phyloP scores from a whole-genome alignment of 2,329 filamentous ascomycete species.

The Cyanodermella asteris region DNA sequence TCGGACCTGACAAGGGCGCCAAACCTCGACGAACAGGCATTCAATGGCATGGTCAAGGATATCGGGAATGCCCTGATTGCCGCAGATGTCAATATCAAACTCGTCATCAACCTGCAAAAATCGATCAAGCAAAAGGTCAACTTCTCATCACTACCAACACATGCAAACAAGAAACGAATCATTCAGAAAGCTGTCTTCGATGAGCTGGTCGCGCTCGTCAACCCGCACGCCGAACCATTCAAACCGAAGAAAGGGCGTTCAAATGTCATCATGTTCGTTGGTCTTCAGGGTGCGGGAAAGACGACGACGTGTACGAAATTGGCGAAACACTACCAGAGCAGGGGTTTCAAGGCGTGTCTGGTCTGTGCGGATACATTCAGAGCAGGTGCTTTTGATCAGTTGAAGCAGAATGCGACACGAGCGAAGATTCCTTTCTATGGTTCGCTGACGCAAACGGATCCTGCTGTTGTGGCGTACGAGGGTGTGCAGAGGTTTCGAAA shows the following conservation, averaged over 20 bases:
- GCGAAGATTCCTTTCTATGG: slow-evolving; percentile 98
- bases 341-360: slow-evolving; percentile 79
- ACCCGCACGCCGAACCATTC: slow-evolving; percentile 86
- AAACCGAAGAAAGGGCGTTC: slow-evolving; percentile 89
- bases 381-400: slow-evolving; percentile 90
- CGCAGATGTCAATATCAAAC: slow-evolving; percentile 89
- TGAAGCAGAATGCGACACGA: slow-evolving; percentile 98
- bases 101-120: slow-evolving; percentile 77
- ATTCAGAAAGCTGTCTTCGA: slow-evolving; percentile 98
- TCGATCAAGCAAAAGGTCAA: slow-evolving; percentile 82
- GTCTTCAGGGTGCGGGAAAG: slow-evolving; percentile 91
- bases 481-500: slow-evolving; percentile 99
- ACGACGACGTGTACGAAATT: slow-evolving; percentile 97
- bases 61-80: slow-evolving; percentile 89
- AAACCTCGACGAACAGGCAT: slow-evolving; percentile 88
- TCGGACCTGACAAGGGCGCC: slow-evolving; percentile 76
- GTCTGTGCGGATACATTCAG: slow-evolving; percentile 98
- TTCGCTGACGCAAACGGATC: slow-evolving; percentile 87
- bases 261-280: slow-evolving; percentile 99
- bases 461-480: slow-evolving; percentile 77
- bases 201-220: slow-evolving; percentile 83
- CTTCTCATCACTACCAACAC: slow-evolving; percentile 76
- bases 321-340: slow-evolving; percentile 77
- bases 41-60: slow-evolving; percentile 96
- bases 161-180: slow-evolving; percentile 92